A percentile compares a stretch with the other conserved stretches of the same genome.
Evolutionary conservation across 1,284 basidiomycete species (phyloP).

Genomic region (Mycena sp.): DNA sequence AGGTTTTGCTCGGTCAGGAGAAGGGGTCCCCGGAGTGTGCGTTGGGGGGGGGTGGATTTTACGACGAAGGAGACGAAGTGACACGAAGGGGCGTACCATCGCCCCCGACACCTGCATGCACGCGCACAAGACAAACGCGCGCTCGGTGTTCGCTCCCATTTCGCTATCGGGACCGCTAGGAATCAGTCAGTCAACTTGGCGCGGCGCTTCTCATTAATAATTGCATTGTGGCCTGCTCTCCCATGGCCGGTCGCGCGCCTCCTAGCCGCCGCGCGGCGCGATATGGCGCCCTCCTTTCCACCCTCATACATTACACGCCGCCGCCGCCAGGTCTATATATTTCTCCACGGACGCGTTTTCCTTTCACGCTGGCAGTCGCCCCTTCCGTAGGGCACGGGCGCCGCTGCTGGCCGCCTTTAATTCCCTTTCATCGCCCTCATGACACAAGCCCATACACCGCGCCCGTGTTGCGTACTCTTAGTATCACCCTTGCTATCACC

Average conservation of each 20-base stretch:
- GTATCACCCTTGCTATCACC: constrained; percentile 1
- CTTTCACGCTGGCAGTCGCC: constrained; percentile 31
- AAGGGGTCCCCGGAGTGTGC: constrained; percentile 17
- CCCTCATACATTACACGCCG: constrained; percentile 22
- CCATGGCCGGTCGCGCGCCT: constrained; percentile 12
- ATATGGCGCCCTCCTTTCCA: constrained; percentile 26
- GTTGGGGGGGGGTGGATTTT: constrained; percentile 13
- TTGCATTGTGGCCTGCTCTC: constrained; percentile 17
- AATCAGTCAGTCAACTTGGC: constrained; percentile 19
- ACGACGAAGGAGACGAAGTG: constrained; percentile 6
- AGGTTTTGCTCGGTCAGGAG: constrained; percentile 41
- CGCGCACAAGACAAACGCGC: constrained; percentile 18
- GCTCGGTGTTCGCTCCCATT: constrained; percentile 17
- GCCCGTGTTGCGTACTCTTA: constrained; percentile 14
- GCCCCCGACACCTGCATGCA: constrained; percentile 11
- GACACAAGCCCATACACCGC: constrained; percentile 12
- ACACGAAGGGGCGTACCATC: constrained; percentile 19
- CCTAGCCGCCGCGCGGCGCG: constrained; percentile 31
- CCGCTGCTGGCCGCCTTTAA: constrained; percentile 28
- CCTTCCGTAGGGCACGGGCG: constrained; percentile 15
- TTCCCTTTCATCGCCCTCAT: constrained; percentile 2
- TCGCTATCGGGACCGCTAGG: constrained; percentile 7
- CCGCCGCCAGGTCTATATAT: constrained; percentile 32
- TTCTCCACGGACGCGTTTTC: constrained; percentile 32
- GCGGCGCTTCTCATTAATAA: constrained; percentile 29